A percentile compares a stretch with the other conserved stretches of the same genome.
phyloP scores from a whole-genome alignment of 2,329 filamentous ascomycete genomes.

The Polytolypa hystricis region DNA sequence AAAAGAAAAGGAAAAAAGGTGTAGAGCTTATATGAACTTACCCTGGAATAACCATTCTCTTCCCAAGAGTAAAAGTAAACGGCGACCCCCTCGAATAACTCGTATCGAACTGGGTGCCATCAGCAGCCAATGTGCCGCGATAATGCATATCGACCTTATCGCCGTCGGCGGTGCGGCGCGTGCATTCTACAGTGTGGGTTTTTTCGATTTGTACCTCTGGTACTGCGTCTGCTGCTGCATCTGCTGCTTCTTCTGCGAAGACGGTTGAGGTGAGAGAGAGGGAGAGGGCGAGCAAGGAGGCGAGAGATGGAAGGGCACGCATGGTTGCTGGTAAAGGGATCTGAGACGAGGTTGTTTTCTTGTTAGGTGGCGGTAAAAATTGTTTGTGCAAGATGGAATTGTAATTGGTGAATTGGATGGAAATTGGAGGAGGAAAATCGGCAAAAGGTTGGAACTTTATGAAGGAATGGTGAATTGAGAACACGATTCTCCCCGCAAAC shows the following conservation, averaged over 20 bases:
- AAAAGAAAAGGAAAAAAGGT: not conserved
- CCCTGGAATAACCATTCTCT: constrained; percentile 81
- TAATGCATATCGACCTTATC: constrained; percentile 84
- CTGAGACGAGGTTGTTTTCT: too few relatives aligned
- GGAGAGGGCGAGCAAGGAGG: constrained; percentile 16
- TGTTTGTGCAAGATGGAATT: too few relatives aligned
- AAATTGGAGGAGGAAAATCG: too few relatives aligned
- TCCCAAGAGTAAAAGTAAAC: constrained; percentile 68
- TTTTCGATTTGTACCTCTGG: constrained; percentile 67
- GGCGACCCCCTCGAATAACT: constrained; percentile 67
- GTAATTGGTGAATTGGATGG: too few relatives aligned
- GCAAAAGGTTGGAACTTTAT: too few relatives aligned
- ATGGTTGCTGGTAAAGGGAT: constrained; percentile 3
- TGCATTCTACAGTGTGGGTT: constrained; percentile 59
- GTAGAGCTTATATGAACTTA: constrained; percentile 31
- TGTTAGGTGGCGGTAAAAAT: too few relatives aligned
- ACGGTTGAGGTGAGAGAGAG: constrained; percentile 28
- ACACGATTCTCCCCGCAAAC: too few relatives aligned
- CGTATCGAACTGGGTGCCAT: constrained; percentile 74
- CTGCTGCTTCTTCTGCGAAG: constrained; percentile 40
- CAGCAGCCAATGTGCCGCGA: constrained; percentile 62
- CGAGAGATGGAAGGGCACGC: constrained; percentile 3
- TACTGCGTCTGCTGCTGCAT: constrained; percentile 29
- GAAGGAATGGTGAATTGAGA: too few relatives aligned
- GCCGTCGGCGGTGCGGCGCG: constrained; percentile 62